Percentiles rank a stretch among this genome's conserved stretches.
Evolutionary conservation across 805 yeast species (phyloP).

Genomic region (Wickerhamomyces kurtzmanii): DNA sequence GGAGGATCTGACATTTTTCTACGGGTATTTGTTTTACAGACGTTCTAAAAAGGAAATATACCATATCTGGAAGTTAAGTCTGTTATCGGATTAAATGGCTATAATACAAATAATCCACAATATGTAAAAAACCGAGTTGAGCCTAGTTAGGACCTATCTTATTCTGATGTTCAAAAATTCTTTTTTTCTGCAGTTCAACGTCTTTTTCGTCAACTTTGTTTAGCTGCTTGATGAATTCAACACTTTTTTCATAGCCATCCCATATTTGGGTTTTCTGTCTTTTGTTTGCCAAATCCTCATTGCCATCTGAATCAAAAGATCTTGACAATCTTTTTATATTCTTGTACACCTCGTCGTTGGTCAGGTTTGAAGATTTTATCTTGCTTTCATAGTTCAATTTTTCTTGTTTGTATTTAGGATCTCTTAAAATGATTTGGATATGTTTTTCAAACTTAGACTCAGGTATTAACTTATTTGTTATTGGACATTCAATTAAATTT

Average conservation of each 20-base stretch:
- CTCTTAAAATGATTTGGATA: constrained; percentile 56
- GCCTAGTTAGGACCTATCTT: too few species aligned
- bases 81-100: too few species aligned
- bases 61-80: too few species aligned
- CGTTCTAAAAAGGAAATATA: too few species aligned
- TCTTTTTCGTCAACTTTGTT: constrained; percentile 13
- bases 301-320: too few species aligned
- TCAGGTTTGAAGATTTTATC: constrained; percentile 37
- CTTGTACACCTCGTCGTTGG: constrained; percentile 49
- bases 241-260: constrained; percentile 23
- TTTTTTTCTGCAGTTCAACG: constrained; percentile 13
- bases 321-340: constrained; percentile 43
- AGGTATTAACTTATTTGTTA: constrained; percentile 61
- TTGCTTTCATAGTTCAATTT: constrained; percentile 47
- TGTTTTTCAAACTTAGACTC: constrained; percentile 67
- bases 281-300: constrained; percentile 8
- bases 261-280: constrained; percentile 20
- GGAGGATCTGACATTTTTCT: too few species aligned
- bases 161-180: too few species aligned
- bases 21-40: too few species aligned
- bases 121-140: too few species aligned
- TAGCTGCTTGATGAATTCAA: constrained; percentile 11
- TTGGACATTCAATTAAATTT: constrained; percentile 58
- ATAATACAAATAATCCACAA: too few species aligned
- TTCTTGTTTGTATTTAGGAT: constrained; percentile 70